Conservation (phyloP, 1,284 basidiomycete genomes). For the Puccinia polysora region DNA sequence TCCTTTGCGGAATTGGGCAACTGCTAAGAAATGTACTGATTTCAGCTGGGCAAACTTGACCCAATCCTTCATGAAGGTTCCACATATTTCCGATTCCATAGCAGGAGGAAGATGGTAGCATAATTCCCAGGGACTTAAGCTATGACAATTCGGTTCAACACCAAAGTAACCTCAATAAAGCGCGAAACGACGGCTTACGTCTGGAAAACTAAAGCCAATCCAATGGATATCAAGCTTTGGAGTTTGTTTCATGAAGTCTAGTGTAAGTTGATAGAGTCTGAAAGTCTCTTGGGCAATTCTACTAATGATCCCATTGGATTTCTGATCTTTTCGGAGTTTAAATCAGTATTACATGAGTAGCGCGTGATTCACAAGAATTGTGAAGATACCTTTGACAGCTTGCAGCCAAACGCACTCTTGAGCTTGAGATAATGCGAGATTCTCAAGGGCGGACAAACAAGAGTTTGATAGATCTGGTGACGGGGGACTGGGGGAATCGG, state of each 20-base stretch:
- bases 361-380: no score
- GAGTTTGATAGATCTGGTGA: slow-evolving; percentile 60
- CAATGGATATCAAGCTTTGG: slow-evolving; percentile 12
- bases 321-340: slow-evolving; percentile 20
- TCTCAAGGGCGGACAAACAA: slow-evolving; percentile 62
- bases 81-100: neutral
- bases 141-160: no score
- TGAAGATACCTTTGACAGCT: slow-evolving; percentile 64
- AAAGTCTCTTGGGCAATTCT: slow-evolving; percentile 24
- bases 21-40: slow-evolving; percentile 77
- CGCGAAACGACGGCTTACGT: slow-evolving; percentile 4
- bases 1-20: slow-evolving; percentile 81
- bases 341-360: slow-evolving; percentile 11
- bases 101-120: neutral
- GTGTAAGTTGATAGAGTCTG: slow-evolving; percentile 11
- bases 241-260: slow-evolving; percentile 6
- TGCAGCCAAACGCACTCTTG: slow-evolving; percentile 97
- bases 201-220: slow-evolving; percentile 33
- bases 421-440: slow-evolving; percentile 84
- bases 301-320: slow-evolving; percentile 29
- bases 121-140: no score
- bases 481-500: slow-evolving; percentile 47
- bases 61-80: slow-evolving; percentile 66
- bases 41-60: slow-evolving; percentile 77
- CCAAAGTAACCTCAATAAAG: no score